Percentiles rank a stretch among this genome's conserved stretches.
These are phyloP conservation scores for Gossypium trilobum DNA, from an alignment of 441 rosid species.

Conservation along the genomic window DNA sequence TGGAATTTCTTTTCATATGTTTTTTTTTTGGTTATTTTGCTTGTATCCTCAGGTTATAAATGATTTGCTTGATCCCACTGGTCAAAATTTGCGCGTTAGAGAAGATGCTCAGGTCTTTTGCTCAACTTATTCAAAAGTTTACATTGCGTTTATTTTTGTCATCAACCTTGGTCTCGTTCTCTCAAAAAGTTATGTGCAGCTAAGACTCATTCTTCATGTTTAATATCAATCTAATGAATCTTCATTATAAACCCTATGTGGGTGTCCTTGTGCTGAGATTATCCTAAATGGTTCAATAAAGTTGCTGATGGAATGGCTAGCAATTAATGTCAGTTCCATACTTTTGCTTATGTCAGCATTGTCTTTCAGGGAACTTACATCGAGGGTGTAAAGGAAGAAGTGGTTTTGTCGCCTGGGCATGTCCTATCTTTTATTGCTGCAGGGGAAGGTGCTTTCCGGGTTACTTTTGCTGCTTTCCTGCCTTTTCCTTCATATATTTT, in stretches of 20 bases:
- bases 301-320: not conserved
- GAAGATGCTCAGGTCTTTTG: constrained; percentile 84
- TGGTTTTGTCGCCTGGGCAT: constrained; percentile 96
- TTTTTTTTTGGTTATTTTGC: constrained; percentile 9
- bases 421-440: constrained; percentile 96
- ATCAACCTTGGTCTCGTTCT: not conserved
- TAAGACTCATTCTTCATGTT: not conserved
- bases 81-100: constrained; percentile 93
- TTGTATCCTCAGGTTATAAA: constrained; percentile 71
- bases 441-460: constrained; percentile 66
- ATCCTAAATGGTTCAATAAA: not conserved
- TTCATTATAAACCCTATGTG: not conserved
- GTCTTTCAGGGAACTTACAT: constrained; percentile 81
- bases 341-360: not conserved
- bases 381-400: constrained; percentile 98
- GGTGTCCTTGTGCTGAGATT: not conserved
- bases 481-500: not conserved
- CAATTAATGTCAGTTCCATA: not conserved
- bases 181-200: not conserved
- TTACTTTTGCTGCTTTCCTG: not conserved
- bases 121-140: not conserved
- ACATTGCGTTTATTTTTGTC: not conserved
- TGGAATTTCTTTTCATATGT: constrained; percentile 11
- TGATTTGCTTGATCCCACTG: constrained; percentile 95
- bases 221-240: not conserved